Evolutionary conservation across 140 eudicot genomes (phyloP).

Genomic region (Stevia rebaudiana): DNA sequence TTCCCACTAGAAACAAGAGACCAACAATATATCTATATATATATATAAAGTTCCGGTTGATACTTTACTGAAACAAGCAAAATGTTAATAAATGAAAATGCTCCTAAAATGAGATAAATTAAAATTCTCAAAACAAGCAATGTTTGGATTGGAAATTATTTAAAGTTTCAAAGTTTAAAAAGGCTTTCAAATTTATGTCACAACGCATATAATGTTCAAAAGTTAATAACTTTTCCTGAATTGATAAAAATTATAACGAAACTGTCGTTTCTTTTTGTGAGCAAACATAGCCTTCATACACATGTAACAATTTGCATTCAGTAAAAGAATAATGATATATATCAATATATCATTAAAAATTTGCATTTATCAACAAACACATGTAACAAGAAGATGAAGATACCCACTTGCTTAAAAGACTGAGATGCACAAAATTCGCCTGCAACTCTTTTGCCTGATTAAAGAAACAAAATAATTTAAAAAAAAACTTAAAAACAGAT

Average conservation of each 20-base stretch:
- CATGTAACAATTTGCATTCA: background rate
- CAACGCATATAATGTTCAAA: background rate
- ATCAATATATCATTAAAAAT: background rate
- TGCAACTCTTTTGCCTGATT: constrained; percentile 85
- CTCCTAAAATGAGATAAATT: background rate
- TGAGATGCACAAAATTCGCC: constrained; percentile 77
- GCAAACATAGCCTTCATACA: constrained; percentile 5
- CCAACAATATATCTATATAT: background rate
- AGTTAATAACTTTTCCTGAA: background rate
- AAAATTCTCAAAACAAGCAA: background rate
- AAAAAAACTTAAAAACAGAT: constrained; percentile 7
- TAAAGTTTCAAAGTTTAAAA: background rate
- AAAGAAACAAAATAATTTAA: background rate
- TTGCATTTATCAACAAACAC: constrained; percentile 1
- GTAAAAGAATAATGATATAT: background rate
- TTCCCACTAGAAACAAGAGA: background rate
- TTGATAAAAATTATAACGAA: background rate
- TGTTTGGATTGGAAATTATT: background rate
- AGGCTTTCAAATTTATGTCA: background rate
- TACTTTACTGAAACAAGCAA: background rate
- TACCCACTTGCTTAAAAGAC: constrained; percentile 85
- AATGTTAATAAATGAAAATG: background rate
- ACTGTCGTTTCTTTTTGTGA: background rate
- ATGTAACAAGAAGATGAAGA: constrained; percentile 9
- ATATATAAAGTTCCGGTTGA: background rate